phyloP scores from a whole-genome alignment of 2,329 filamentous ascomycete species.

The Fusarium marasasianum region DNA sequence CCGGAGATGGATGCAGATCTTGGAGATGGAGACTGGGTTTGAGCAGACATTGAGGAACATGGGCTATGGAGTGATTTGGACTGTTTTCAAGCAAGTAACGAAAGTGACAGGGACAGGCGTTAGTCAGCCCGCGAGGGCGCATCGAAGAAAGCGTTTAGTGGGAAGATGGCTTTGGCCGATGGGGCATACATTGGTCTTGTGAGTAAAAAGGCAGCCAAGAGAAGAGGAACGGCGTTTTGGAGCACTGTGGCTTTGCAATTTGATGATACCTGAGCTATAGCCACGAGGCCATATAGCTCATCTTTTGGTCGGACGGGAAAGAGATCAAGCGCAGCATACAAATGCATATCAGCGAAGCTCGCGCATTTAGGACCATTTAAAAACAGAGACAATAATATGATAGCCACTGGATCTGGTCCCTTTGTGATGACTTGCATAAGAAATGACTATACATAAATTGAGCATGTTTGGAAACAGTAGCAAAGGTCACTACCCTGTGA shows the following conservation, averaged over 20 bases:
- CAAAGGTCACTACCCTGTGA: neutral
- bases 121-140: slow-evolving; percentile 4
- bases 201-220: slow-evolving; percentile 8
- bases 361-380: slow-evolving; percentile 1
- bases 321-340: neutral
- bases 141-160: slow-evolving; percentile 14
- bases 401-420: neutral
- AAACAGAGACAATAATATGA: neutral
- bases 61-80: slow-evolving; percentile 11
- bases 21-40: slow-evolving; percentile 50
- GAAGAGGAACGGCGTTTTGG: slow-evolving; percentile 35
- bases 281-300: slow-evolving; percentile 31
- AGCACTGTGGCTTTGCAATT: slow-evolving; percentile 28
- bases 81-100: slow-evolving; percentile 20
- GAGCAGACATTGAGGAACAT: slow-evolving; percentile 12
- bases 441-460: neutral
- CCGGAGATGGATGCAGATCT: slow-evolving; percentile 51
- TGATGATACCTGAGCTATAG: slow-evolving; percentile 43
- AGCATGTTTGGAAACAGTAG: neutral
- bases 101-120: slow-evolving; percentile 19
- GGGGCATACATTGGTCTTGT: neutral
- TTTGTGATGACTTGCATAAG: neutral
- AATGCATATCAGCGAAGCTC: neutral
- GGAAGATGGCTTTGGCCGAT: slow-evolving; percentile 2
- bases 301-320: slow-evolving; percentile 16